Evolutionary conservation across 2,329 filamentous ascomycete species (phyloP), one percentile per base, ranked within the genome.

Genomic region (Alternaria tenuissima): DNA sequence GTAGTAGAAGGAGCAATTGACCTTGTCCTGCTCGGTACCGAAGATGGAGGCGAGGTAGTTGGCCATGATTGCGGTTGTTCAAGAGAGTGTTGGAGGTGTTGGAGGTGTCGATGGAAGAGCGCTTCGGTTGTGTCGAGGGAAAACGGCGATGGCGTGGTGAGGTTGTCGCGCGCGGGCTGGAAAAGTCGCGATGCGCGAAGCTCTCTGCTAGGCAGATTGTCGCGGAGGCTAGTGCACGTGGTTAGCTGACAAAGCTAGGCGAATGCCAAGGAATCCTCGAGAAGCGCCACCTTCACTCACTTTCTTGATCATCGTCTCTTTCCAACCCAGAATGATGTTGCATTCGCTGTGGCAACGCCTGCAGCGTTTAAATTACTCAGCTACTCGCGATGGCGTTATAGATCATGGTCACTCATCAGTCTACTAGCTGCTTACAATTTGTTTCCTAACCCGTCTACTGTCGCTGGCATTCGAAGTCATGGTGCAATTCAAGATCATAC

Each of bases 1-100:
- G 91, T 97, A 94, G 89, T 99, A 99, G 88, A 99, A 99, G 59
- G 91, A 95, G 88, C 95, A 97, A 87, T 98, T 97, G 85, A 97
- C 94, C 70, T 85, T 99, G 89, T 99, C 95, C 82, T 98, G 95
- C 87, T 99, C 95, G 30, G 95, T 99, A 76, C 95, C 95, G 86
- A 99, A 99, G 84, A 99, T 99, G 79, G 93, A 97, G 76, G 95
- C 95, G 80, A 99, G 91, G 80, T 97, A 98, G 86, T 97, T 97
- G 77, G 94, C 94, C 94, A 97, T 97, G 76, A 28, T 82, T 61
- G 46, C 34, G 55, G 59, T 53, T 36, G 7, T 55, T 47, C 36
- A 26, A 14, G 43, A 20, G 12, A 18, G 36, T 22, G 34, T 39
- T 18, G 24, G 24, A 26, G 24, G 24, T 26, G 24, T 26, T 49